Base-by-base conservation (phyloP, 108 stramenopile genomes). In the Fistulifera solaris region DNA sequence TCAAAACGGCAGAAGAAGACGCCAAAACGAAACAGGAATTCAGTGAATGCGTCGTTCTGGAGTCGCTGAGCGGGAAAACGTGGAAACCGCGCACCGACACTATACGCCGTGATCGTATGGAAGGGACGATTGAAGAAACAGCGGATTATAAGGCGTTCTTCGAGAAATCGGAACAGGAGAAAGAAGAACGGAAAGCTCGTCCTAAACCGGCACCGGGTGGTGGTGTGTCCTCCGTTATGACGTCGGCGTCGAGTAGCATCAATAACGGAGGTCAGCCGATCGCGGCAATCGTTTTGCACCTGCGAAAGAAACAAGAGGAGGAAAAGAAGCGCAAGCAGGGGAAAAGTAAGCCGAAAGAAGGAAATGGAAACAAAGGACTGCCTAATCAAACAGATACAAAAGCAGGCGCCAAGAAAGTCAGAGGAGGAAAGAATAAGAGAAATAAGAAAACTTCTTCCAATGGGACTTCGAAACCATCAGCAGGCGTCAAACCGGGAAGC, bases 171-270 rank as follows among this genome's bases (percentile, higher is more conserved):
- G 50, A 49, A 15, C 52, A 73, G 24, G 40, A 66, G 44, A 43
- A 66, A 48, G 72, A 74, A 27, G 73, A 79, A 40, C 61, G 61
- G 8, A 64, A 66, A 54, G 47, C 63, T 1, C 64, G 78, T 22
- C 78, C 78, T 56, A 79, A 68, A 52, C 79, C 75, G 13, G 42
- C 63, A 38, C 75, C 75, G 0, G 79, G 75, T 62, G 79, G 75
- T 21, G 73, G 70, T 15, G 35, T 15, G 6, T 21, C 43, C 31
- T 48, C 61, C 13, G 40, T 40, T 1, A 27, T 19, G 18, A 56
- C 48, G 1, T 46, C 62, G 11, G 47, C 56, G 44, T 5, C 52
- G 40, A 26, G 2, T 26, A 19, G 48, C 16, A 22, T 8, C 25
- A 38, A 64, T 45, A 17, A 38, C 11, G 39, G 24, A 38, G 63